Evolutionary conservation across 164 flowering plant species (phyloP).

Genomic region (Annona cherimola): DNA sequence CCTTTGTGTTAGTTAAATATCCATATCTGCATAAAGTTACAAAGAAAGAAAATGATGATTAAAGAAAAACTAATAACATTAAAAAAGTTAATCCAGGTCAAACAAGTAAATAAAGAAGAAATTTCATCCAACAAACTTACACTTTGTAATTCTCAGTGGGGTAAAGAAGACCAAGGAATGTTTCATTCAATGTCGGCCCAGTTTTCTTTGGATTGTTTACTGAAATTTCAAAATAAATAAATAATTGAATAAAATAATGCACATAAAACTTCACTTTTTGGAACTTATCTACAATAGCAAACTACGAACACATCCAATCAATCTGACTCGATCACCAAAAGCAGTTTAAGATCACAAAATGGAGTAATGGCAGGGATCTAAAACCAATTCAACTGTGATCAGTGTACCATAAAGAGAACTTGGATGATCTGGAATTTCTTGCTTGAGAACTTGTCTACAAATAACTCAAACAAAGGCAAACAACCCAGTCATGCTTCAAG

Average conservation of each 20-base stretch:
- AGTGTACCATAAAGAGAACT: not conserved
- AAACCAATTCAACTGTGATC: not conserved
- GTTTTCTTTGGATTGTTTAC: conserved; percentile 93
- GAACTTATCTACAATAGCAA: too few relatives aligned
- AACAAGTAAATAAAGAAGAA: not conserved
- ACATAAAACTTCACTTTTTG: not conserved
- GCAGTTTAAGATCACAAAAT: not conserved
- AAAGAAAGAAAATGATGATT: not conserved
- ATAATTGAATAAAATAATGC: not conserved
- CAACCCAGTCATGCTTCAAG: not conserved
- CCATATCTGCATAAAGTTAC: conserved; percentile 61
- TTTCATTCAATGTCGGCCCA: conserved; percentile 79
- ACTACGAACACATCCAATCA: not conserved
- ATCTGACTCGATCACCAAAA: not conserved
- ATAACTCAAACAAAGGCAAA: not conserved
- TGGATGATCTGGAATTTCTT: too few relatives aligned
- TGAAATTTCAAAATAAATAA: conserved; percentile 19
- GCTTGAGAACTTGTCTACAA: not conserved
- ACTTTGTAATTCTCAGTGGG: conserved; percentile 97
- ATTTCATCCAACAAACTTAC: conserved; percentile 38
- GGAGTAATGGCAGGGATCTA: not conserved
- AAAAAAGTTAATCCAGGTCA: not conserved
- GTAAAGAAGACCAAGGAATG: conserved; percentile 92
- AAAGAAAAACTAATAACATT: not conserved
- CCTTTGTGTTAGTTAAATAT: conserved; percentile 93